Base-by-base conservation (phyloP, 257 asterid genomes). In the Haberlea rhodopensis region DNA sequence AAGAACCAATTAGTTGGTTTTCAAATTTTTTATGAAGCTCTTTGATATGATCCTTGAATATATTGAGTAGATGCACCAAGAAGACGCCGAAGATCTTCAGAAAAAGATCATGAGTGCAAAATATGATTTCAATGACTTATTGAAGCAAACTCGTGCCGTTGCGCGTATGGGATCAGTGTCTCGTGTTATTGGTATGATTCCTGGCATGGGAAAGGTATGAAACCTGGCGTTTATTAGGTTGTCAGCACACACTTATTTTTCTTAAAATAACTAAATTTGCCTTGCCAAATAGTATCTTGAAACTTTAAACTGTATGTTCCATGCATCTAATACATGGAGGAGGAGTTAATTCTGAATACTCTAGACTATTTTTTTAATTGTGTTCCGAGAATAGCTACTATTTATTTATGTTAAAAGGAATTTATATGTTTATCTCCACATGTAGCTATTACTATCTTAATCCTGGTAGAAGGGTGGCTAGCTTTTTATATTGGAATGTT, bases 121-220 rank as follows among this genome's bases (percentile, higher is more conserved):
- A 73, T 92, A 89, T 65, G 99, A 92, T 76, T 92, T 92, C 80
- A 89, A 89, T 18, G 99, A 92, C 82, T 87, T 87, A 82, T 80
- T 92, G 80, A 89, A 89, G 84, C 99, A 92, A 81, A 92, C 96
- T 62, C 96, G 95, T 54, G 84, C 99, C 24, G 94, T 92, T 69
- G 94, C 99, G 32, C 85, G 60, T 71, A 92, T 92, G 99, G 99
- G 99, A 68, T 85, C 99, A 16, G 84, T 92, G 97, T 86, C 99
- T 71, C 97, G 97, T 53, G 95, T 92, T 69, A 79, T 92, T 74
- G 97, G 97, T 64, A 92, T 92, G 99, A 84, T 92, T 63, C 99
- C 99, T 18, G 99, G 99, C 64, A 89, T 92, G 99, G 91, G 85
- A 11, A 92, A 92, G 94, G 99, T 91, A 81, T 60, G 65, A 53